These are phyloP conservation scores for Friedmanniomyces endolithicus DNA, from an alignment of 495 filamentous ascomycete genomes.

Conservation along the genomic window DNA sequence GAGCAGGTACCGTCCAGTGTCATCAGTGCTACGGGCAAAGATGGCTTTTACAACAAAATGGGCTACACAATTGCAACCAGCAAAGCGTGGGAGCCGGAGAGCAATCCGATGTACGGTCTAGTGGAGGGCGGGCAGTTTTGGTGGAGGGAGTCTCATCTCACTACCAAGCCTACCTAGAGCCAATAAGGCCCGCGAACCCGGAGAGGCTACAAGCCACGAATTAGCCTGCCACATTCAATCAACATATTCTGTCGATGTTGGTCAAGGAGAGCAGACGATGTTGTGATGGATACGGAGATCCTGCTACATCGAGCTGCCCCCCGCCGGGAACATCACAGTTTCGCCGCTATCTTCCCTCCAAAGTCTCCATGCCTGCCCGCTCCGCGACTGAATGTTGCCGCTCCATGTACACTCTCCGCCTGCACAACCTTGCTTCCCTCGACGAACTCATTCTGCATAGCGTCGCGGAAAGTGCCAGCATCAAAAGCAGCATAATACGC, in stretches of 20 bases:
- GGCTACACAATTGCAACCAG: not conserved
- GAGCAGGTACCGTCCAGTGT: not conserved
- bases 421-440: constrained; percentile 31
- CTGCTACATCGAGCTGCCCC: no score
- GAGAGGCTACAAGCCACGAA: no score
- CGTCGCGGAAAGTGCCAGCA: constrained; percentile 35
- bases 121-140: not conserved
- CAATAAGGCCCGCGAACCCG: no score
- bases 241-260: no score
- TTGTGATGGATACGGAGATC: no score
- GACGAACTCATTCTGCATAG: constrained; percentile 33
- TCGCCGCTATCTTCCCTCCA: not conserved
- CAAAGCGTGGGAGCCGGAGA: not conserved
- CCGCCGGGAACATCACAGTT: not conserved
- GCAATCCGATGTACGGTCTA: not conserved
- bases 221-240: no score
- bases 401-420: constrained; percentile 34
- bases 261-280: no score
- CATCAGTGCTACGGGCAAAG: not conserved
- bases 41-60: not conserved
- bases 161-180: no score
- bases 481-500: constrained; percentile 36
- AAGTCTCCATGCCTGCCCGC: constrained; percentile 36
- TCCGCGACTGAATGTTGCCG: constrained; percentile 33
- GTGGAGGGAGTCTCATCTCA: not conserved